Evolutionary conservation across 1,139 yeast species (phyloP), one percentile per base, ranked within the genome.

Genomic region (Suhomyces panamericanus): DNA sequence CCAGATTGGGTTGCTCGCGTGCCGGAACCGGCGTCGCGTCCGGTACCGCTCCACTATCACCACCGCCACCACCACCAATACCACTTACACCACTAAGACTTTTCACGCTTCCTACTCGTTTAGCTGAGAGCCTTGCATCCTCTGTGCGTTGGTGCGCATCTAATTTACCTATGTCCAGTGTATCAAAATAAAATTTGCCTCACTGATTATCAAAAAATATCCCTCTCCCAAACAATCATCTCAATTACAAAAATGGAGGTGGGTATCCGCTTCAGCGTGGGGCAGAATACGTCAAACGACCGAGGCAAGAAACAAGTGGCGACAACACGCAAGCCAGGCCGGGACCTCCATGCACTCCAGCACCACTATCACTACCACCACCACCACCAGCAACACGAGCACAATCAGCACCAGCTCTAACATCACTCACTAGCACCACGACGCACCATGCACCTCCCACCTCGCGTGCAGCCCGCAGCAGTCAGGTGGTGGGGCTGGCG

Each of bases 171-270:
- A 24, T 34, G 22, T 24, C 36, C 22, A 26, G 28, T 34, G 42
- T 41, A 41, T 41, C 43, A 41, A 31, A 41, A 35, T 41, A 41
- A 24, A 41, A 35, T 41, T 41, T 41, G 39, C 43, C 29, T 27
- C 31, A 14, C 32, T 17, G 12, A 15, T 13, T 14, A 14, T 20
- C 20, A 40, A 35, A 35, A 27, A 35, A 35, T 35, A 35, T 27
- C 38, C 16, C 16, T 12, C 14, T 16, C n/a, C 29, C 36, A 34
- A 13, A 15, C 24, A 34, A 34, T 27, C 24, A 34, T 24, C 22
- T 13, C 22, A 27, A 34, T 34, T 34, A 27, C 36, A 34, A 34
- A 34, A 14, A 24, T 17, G 29, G 13, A 32, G 15, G 28, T 13
- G 11, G 36, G 36, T 16, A 11, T 26, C 29, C 29, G 29, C n/a